These are phyloP conservation scores for Stentor coeruleus DNA, from an alignment of 73 alveolate genomes.

Conservation along the genomic window DNA sequence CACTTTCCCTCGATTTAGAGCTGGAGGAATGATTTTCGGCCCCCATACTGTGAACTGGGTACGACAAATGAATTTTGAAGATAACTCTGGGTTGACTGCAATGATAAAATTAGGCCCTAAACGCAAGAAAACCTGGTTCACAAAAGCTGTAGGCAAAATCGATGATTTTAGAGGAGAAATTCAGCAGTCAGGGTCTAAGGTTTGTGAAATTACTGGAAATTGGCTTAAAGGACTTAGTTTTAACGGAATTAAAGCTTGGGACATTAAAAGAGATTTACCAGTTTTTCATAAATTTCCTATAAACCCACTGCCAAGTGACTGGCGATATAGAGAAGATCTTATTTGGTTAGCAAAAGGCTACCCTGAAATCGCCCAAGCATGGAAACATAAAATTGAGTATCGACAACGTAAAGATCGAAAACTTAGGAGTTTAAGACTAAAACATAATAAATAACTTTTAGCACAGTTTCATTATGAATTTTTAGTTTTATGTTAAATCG, in stretches of 20 bases:
- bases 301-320: slow-evolving; percentile 66
- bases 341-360: slow-evolving; percentile 48
- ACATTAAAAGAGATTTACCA: slow-evolving; percentile 42
- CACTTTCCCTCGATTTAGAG: slow-evolving; percentile 43
- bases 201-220: slow-evolving; percentile 30
- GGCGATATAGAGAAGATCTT: slow-evolving; percentile 86
- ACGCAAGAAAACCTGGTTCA: neutral
- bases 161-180: neutral
- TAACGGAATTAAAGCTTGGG: slow-evolving; percentile 52
- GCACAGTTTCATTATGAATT: neutral
- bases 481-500: no score
- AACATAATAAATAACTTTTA: neutral
- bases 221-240: slow-evolving; percentile 40
- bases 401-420: no score
- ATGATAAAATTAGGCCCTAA: neutral
- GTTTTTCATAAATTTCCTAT: neutral
- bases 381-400: neutral
- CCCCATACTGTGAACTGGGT: slow-evolving; percentile 22
- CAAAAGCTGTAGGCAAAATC: neutral
- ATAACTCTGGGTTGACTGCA: no score
- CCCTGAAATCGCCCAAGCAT: slow-evolving; percentile 44
- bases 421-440: no score
- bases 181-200: neutral
- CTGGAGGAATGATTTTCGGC: slow-evolving; percentile 43
- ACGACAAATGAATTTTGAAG: no score